A percentile compares a stretch with the other conserved stretches of the same genome.
phyloP scores from a whole-genome alignment of 2,329 filamentous ascomycete genomes.

The Graphilbum ipis-grandicollis region DNA sequence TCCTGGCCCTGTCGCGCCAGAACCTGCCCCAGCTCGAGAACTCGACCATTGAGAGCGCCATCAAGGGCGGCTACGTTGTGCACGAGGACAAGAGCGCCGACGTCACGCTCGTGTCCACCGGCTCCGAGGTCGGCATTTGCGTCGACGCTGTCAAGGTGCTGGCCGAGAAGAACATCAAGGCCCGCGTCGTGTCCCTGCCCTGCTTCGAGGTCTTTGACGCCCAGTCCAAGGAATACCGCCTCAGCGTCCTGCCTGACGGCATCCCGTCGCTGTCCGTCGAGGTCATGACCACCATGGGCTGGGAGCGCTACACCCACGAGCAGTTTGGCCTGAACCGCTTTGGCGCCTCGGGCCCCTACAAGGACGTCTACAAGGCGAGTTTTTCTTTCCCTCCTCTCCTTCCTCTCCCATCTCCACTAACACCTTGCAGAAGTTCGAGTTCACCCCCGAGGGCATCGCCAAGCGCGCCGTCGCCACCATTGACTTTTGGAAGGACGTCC shows the following conservation, averaged over 20 bases:
- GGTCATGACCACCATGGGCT: slow-evolving; percentile 93
- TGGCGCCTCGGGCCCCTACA: slow-evolving; percentile 92
- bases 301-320: slow-evolving; percentile 98
- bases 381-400: background rate
- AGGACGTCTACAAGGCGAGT: slow-evolving; percentile 84
- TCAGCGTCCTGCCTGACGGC: slow-evolving; percentile 82
- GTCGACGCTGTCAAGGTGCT: slow-evolving; percentile 86
- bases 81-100: slow-evolving; percentile 71
- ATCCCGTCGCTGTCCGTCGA: slow-evolving; percentile 88
- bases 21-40: slow-evolving; percentile 96
- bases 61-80: slow-evolving; percentile 90
- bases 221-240: slow-evolving; percentile 86
- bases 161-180: slow-evolving; percentile 70
- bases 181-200: slow-evolving; percentile 86
- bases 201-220: slow-evolving; percentile 95
- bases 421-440: slow-evolving; percentile 80
- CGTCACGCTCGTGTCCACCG: slow-evolving; percentile 83
- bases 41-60: slow-evolving; percentile 72
- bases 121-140: slow-evolving; percentile 88
- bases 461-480: slow-evolving; percentile 87
- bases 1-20: slow-evolving; percentile 90
- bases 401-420: slow-evolving; percentile 4
- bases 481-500: slow-evolving; percentile 90
- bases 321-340: slow-evolving; percentile 99
- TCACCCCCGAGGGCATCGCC: slow-evolving; percentile 89